These are phyloP conservation scores for Turnera subulata DNA, from an alignment of 345 rosid species.

Conservation along the genomic window DNA sequence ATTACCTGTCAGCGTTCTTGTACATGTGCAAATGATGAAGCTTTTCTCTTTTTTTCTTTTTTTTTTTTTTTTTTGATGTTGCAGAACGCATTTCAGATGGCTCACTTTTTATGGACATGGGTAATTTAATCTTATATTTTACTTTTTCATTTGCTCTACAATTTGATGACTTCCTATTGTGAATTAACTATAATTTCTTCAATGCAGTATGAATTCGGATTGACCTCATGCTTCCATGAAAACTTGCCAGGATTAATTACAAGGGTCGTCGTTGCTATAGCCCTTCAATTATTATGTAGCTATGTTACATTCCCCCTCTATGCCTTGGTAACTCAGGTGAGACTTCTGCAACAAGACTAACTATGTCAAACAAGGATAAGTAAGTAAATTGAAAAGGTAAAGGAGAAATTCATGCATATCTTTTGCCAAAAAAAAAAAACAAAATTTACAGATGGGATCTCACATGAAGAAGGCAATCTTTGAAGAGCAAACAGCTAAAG, in stretches of 20 bases:
- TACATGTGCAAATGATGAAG: too few species aligned
- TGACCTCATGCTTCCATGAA: constrained; percentile 34
- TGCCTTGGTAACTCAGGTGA: constrained; percentile 37
- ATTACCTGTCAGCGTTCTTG: too few species aligned
- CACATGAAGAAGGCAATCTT: constrained; percentile 50
- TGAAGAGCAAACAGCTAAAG: constrained; percentile 42
- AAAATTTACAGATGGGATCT: constrained; percentile 40
- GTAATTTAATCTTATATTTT: neutral
- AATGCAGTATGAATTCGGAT: constrained; percentile 37
- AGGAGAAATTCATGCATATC: neutral
- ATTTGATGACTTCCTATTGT: neutral
- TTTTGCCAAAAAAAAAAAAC: too few species aligned
- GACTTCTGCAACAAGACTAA: neutral
- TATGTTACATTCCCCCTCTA: constrained; percentile 45
- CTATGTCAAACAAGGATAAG: neutral
- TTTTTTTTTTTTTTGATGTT: neutral
- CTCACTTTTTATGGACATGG: constrained; percentile 13
- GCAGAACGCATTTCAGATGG: constrained; percentile 18
- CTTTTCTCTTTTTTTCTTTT: too few species aligned
- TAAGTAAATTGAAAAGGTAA: neutral
- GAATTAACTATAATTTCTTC: neutral
- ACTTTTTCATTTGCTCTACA: too few species aligned
- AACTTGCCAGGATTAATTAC: constrained; percentile 11
- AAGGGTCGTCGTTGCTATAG: constrained; percentile 25
- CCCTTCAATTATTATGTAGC: constrained; percentile 38